Evolutionary conservation across 192 early-diverging fungal genomes (phyloP).

Genomic region (Linderina pennispora): DNA sequence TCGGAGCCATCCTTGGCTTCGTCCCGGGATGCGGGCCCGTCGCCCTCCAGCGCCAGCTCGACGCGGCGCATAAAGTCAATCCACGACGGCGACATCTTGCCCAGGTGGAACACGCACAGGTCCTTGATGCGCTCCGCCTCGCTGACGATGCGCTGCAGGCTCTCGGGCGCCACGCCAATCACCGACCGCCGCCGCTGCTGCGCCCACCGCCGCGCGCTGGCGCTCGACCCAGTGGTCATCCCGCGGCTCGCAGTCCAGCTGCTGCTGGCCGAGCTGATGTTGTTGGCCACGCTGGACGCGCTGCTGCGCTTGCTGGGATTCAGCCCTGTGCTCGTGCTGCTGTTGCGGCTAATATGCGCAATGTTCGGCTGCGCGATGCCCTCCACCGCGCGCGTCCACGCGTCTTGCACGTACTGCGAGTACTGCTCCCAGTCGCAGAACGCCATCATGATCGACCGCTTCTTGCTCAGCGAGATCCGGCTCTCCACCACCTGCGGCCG

Average conservation of each 20-base stretch:
- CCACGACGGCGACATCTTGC: slow-evolving; percentile 45
- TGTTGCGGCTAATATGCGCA: slow-evolving; percentile 19
- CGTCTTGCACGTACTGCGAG: slow-evolving; percentile 46
- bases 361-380: slow-evolving; percentile 30
- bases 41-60: too few species aligned
- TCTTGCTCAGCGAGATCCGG: slow-evolving; percentile 43
- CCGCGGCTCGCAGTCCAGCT: slow-evolving; percentile 9
- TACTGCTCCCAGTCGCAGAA: slow-evolving; percentile 52
- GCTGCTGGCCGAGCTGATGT: slow-evolving; percentile 11
- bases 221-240: slow-evolving; percentile 11
- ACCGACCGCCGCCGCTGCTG: slow-evolving; percentile 46
- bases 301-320: slow-evolving; percentile 7
- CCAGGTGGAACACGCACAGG: slow-evolving; percentile 38
- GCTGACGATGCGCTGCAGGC: slow-evolving; percentile 44
- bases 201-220: slow-evolving; percentile 27
- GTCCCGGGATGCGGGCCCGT: too few species aligned
- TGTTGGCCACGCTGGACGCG: slow-evolving; percentile 7
- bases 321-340: slow-evolving; percentile 5
- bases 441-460: slow-evolving; percentile 47
- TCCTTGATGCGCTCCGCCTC: slow-evolving; percentile 30
- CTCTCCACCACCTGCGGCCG: slow-evolving; percentile 25
- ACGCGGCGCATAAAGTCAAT: too few species aligned
- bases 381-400: slow-evolving; percentile 40
- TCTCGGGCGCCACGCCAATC: slow-evolving; percentile 39
- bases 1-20: too few species aligned